These are phyloP conservation scores for Mikania micrantha DNA, from an alignment of 129 eudicot species.

Conservation along the genomic window DNA sequence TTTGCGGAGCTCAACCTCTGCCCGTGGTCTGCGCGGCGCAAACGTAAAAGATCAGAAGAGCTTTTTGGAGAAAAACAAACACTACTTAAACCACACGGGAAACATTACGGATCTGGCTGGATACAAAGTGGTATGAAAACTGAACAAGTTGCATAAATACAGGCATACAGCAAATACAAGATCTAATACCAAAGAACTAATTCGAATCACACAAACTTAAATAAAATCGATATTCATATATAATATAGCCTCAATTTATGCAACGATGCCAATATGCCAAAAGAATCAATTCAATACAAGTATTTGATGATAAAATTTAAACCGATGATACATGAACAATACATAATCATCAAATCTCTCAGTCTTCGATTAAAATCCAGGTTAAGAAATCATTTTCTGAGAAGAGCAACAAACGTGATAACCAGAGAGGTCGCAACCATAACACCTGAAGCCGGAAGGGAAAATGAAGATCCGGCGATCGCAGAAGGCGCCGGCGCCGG, in stretches of 20 bases:
- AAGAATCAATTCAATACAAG: slow-evolving; percentile 25
- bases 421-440: slow-evolving; percentile 34
- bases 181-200: not conserved
- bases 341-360: not conserved
- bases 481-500: slow-evolving; percentile 56
- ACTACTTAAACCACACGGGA: no score
- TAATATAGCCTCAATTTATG: slow-evolving; percentile 17
- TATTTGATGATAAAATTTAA: slow-evolving; percentile 10
- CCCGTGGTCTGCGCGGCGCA: no score
- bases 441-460: slow-evolving; percentile 35
- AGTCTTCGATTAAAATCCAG: not conserved
- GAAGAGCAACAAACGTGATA: slow-evolving; percentile 36
- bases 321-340: not conserved
- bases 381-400: slow-evolving; percentile 20
- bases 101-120: no score
- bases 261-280: not conserved
- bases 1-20: no score
- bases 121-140: no score
- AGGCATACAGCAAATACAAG: no score
- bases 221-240: not conserved
- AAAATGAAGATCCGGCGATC: slow-evolving; percentile 42
- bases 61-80: no score
- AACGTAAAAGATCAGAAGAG: no score
- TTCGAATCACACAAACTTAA: not conserved
- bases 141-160: no score